Evolutionary conservation across 2,329 filamentous ascomycete species (phyloP).

Genomic region (Dothiorella sarmentorum): DNA sequence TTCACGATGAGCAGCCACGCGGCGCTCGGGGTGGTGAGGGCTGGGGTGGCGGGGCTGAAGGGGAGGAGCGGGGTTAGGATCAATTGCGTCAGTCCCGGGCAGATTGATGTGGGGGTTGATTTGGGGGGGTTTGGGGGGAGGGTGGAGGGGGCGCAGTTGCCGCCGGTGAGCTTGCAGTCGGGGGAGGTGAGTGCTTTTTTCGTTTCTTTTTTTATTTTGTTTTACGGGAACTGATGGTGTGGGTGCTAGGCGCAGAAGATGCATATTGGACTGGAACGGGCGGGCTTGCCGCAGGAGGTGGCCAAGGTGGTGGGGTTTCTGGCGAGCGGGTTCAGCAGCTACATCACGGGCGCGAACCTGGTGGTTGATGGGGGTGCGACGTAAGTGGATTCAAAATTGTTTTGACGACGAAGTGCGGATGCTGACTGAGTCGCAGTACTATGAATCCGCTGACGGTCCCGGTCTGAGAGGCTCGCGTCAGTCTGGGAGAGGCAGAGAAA

Average conservation of each 20-base stretch:
- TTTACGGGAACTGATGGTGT: no score
- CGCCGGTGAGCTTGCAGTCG: constrained; percentile 52
- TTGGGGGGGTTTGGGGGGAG: no score
- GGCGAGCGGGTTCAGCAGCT: constrained; percentile 60
- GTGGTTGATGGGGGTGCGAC: constrained; percentile 59
- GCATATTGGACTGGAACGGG: constrained; percentile 56
- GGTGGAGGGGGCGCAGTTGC: constrained; percentile 50
- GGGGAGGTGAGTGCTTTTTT: constrained; percentile 32
- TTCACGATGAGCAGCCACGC: constrained; percentile 61
- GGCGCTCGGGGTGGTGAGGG: constrained; percentile 57
- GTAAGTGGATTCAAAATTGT: constrained; percentile 17
- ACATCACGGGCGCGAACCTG: constrained; percentile 60
- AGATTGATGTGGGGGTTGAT: constrained; percentile 47
- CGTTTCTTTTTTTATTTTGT: constrained; percentile 22
- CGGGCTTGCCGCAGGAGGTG: constrained; percentile 57
- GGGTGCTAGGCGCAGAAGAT: constrained; percentile 42
- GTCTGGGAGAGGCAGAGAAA: no score
- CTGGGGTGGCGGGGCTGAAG: constrained; percentile 57
- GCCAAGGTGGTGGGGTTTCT: constrained; percentile 60
- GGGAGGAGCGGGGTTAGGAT: constrained; percentile 54
- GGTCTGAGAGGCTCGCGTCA: constrained; percentile 25
- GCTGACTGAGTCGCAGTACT: constrained; percentile 23
- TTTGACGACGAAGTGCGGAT: neutral
- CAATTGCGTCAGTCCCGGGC: constrained; percentile 51
- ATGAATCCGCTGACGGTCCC: constrained; percentile 41